Evolutionary conservation across 768 basidiomycete genomes (phyloP), one percentile per base, ranked within the genome.

Genomic region (Xanthoconium stramineum): DNA sequence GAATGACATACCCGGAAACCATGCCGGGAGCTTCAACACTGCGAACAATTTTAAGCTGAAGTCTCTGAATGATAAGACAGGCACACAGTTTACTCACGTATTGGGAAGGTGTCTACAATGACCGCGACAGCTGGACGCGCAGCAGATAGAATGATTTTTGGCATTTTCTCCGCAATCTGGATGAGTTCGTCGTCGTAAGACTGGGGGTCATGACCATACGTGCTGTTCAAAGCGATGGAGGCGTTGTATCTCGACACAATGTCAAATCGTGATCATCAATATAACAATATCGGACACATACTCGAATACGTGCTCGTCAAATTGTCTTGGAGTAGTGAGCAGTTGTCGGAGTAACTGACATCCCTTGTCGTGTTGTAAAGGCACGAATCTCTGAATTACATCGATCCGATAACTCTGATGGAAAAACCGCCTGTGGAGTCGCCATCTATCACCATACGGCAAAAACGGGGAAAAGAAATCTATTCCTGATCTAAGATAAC

Each of bases 1-100:
- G 17, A 59, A 59, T 3, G 51, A 30, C 45, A 47, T 32, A 1
- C 39, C 45, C 3, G 46, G 33, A 43, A 60, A 43, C 52, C 59
- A 60, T 3, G 53, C 50, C 1, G 53, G 51, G 13, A 56, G 55
- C 60, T 44, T 48, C 50, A 46, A 9, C 14, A 46, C 45, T 46
- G 45, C 17, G 39, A 13, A 8, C n/a, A 40, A 24, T 24, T 24
- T 17, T 1, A 29, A 44, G 12, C 1, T 28, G 20, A 29, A 19
- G 19, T 47, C 32, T 39, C 7, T 28, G 19, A 8, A 48, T 7
- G 29, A 33, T 9, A 19, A 35, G 7, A 32, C 6, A 20, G 14
- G 7, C 3, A 28, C 28, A 5, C 17, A 10, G 15, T 17, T 24
- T 17, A 32, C 61, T 53, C n/a, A 61, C 61, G 2, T 2, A 40